A percentile compares a stretch with the other conserved stretches of the same genome.
Conservation (phyloP, 371 early-diverging fungal species). For the Synchytrium microbalum region DNA sequence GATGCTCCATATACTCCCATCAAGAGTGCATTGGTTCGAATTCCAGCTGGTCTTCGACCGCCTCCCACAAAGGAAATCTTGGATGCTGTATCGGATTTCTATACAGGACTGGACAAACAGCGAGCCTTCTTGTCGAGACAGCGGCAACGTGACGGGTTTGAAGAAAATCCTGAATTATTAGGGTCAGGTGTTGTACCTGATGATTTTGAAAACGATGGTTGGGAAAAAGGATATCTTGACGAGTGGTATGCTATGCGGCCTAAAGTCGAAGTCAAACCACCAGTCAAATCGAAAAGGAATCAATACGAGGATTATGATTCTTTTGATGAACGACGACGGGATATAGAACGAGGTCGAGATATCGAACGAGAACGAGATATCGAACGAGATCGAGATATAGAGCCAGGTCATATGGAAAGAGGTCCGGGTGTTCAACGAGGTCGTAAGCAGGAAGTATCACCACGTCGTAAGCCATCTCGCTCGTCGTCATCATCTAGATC, state of each 20-base stretch:
- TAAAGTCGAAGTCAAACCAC: background rate
- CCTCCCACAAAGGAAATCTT: slow-evolving; percentile 24
- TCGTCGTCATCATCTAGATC: background rate
- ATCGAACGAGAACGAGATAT: background rate
- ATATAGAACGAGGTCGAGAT: background rate
- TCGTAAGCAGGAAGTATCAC: background rate
- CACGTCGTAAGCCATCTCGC: background rate
- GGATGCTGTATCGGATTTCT: slow-evolving; percentile 38
- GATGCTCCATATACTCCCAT: slow-evolving; percentile 42
- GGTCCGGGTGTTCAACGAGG: background rate
- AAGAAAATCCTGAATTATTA: slow-evolving; percentile 14
- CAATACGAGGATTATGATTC: background rate
- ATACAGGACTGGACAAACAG: slow-evolving; percentile 26
- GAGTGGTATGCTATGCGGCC: slow-evolving; percentile 7
- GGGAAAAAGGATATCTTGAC: slow-evolving; percentile 50
- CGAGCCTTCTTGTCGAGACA: background rate
- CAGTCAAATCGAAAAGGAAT: background rate
- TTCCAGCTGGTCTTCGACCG: slow-evolving; percentile 23
- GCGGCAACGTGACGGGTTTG: slow-evolving; percentile 5
- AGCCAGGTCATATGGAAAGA: background rate
- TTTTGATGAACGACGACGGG: background rate
- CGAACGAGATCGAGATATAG: background rate
- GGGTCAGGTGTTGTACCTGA: slow-evolving; percentile 11
- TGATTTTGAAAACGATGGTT: slow-evolving; percentile 47
- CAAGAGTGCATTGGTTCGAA: slow-evolving; percentile 29